Evolutionary conservation across 345 rosid genomes (phyloP), one percentile per base, ranked within the genome.

Genomic region (Erysimum cheiranthoides): DNA sequence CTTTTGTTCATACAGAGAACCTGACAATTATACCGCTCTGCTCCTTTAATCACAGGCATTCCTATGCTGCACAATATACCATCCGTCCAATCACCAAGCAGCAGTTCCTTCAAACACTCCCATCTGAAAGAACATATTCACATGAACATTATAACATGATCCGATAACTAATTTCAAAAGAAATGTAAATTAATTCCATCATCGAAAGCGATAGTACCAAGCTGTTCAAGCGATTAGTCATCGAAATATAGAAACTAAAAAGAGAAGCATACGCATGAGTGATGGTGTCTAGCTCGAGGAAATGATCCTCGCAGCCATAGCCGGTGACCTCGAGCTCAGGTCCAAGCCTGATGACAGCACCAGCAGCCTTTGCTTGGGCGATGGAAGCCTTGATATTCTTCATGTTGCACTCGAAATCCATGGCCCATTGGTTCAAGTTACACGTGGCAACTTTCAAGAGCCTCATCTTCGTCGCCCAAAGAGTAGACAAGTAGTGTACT

Each of bases 281-380:
- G 80, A 89, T 57, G 10, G 99, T 95, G 46, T 95, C 99, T 1
- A 92, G 93, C 76, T 95, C 98, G 79, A 95, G 76, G 81, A 95
- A 95, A 74, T 95, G 99, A 77, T 95, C 98, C 81, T 95, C 99
- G n/a, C 97, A 92, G 76, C 99, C 98, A 81, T 95, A 95, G 66
- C 98, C 99, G 61, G 97, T 86, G 79, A 92, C 69, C 80, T 95
- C 99, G 18, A 95, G 98, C 90, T 95, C 98, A 3, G 99, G 97
- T 16, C 99, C 98, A 45, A 92, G 97, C 79, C 99, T 74, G 42
- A 95, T 89, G 28, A 81, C 89, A 21, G 98, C 98, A 50, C 96
- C 96, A 3, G 86, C 84, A 32, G 83, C 86, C 65, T 92, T 92
- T 4, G 97, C 93, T 50, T 52, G 61, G 16, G 67, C 11, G 16